phyloP scores from a whole-genome alignment of 768 basidiomycete genomes.

The Gloeophyllum trabeum region DNA sequence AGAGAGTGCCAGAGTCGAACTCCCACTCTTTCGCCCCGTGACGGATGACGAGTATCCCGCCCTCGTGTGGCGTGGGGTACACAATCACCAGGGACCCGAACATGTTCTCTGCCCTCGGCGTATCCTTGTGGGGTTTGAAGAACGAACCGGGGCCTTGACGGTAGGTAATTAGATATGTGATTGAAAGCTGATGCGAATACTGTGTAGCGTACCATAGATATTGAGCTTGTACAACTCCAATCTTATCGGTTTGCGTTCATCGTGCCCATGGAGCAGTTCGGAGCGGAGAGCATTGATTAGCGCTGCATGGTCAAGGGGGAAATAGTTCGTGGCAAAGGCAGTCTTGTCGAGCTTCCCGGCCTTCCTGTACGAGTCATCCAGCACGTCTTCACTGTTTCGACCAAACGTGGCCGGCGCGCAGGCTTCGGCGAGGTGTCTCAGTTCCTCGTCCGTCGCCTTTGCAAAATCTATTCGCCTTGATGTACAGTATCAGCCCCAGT shows the following conservation, averaged over 20 bases:
- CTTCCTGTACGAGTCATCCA: slow-evolving; percentile 21
- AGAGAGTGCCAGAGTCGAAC: slow-evolving; percentile 1
- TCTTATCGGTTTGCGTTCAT: slow-evolving; percentile 2
- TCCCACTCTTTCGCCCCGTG: slow-evolving; percentile 17
- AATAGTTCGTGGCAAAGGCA: slow-evolving; percentile 1
- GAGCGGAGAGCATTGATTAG: slow-evolving; percentile 4
- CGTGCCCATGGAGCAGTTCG: slow-evolving; percentile 2
- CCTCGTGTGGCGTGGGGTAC: slow-evolving; percentile 8
- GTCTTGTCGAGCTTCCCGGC: slow-evolving; percentile 18
- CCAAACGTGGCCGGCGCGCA: slow-evolving; percentile 21
- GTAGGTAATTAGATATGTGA: not conserved
- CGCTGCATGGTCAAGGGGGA: slow-evolving; percentile 1
- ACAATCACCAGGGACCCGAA: slow-evolving; percentile 10
- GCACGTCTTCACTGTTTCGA: slow-evolving; percentile 13
- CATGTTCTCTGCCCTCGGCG: slow-evolving; percentile 12
- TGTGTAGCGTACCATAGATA: slow-evolving; percentile 12
- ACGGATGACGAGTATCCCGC: slow-evolving; percentile 24
- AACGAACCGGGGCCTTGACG: slow-evolving; percentile 12
- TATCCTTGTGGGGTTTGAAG: slow-evolving; percentile 18
- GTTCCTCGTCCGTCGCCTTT: slow-evolving; percentile 4
- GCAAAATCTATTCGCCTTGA: slow-evolving; percentile 5
- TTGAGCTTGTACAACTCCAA: slow-evolving; percentile 17
- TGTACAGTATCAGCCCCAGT: not conserved
- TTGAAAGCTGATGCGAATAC: not conserved
- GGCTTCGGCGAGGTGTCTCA: slow-evolving; percentile 11